Conservation (phyloP, 306 rosid species). For the Vachellia pachyceras region DNA sequence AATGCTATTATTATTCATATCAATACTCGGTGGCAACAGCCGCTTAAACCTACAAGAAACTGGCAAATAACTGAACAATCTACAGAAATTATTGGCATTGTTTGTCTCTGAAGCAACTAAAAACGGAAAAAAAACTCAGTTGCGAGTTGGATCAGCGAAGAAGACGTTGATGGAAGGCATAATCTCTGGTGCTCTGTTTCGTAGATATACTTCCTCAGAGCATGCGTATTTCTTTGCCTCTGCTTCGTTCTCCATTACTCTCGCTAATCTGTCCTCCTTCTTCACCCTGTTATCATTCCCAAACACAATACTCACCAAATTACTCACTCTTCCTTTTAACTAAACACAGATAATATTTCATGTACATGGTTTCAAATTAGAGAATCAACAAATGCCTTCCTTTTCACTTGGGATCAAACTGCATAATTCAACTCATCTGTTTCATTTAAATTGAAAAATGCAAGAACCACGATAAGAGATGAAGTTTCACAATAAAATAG, state of each 20-base stretch:
- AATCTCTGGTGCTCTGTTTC: slow-evolving; percentile 74
- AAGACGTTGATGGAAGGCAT: slow-evolving; percentile 77
- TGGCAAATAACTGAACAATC: not conserved
- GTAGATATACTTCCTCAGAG: slow-evolving; percentile 67
- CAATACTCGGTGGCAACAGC: not conserved
- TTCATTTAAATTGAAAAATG: not conserved
- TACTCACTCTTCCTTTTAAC: not conserved
- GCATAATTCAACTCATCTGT: not conserved
- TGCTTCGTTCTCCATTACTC: slow-evolving; percentile 74
- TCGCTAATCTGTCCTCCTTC: slow-evolving; percentile 67
- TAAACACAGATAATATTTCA: too few species aligned
- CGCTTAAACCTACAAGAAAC: not conserved
- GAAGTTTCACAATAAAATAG: not conserved
- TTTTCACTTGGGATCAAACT: too few species aligned
- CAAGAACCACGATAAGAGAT: not conserved
- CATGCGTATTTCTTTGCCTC: slow-evolving; percentile 84
- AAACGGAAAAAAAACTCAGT: slow-evolving; percentile 21
- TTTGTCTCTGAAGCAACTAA: not conserved
- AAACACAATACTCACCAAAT: not conserved
- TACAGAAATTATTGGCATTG: not conserved
- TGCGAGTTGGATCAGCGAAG: slow-evolving; percentile 56
- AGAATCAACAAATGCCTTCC: too few species aligned
- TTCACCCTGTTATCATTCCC: slow-evolving; percentile 45
- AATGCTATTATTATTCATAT: not conserved
- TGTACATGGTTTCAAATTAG: too few species aligned